Base-by-base conservation (phyloP, 495 filamentous ascomycete species). In the Cercophora samala region DNA sequence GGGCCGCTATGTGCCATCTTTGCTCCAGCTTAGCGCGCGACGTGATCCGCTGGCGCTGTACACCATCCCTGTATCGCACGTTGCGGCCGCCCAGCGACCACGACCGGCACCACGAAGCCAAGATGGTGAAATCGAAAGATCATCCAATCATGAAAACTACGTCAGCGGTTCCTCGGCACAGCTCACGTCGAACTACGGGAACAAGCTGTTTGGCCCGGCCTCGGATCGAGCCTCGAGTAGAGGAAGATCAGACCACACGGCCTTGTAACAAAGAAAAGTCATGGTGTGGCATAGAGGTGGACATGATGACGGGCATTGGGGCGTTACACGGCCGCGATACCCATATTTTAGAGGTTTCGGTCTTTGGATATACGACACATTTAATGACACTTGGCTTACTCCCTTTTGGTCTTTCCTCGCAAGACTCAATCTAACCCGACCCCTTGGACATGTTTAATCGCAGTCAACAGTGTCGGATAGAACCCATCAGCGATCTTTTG, bases 1-100 rank as follows among this genome's bases (percentile, higher is more conserved):
- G 8, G 65, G 42, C 17, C 66, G 63, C 0, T 29, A 62, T 58
- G 58, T 72, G 32, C 68, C 72, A 1, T 58, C 55, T n/a, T 29
- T 71, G 46, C 18, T 64, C 13, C 37, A 42, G 4, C 46, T 62
- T 8, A 29, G 29, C n/a, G 60, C 18, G 11, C 29, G 60, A 19
- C 25, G 26, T 9, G 46, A 64, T 6, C 56, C 19, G 0, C 37
- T 42, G 18, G 25, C 59, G 15, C 6, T 68, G 18, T 53, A 68
- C 3, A 68, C 69, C 4, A 65, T 68, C 37, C 52, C 58, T 69
- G 26, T 62, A 11, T 46, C 37, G 13, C 37, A 46, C 37, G 25
- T 62, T 24, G 58, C 22, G 13, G 25, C 21, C 29, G 22, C 19
- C 5, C 25, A 24, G 29, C 21, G 58, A 60, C 58, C 19, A 15